These are phyloP conservation scores for Sphaerulina vaccinii DNA, from an alignment of 2,329 filamentous ascomycete species.

Conservation along the genomic window DNA sequence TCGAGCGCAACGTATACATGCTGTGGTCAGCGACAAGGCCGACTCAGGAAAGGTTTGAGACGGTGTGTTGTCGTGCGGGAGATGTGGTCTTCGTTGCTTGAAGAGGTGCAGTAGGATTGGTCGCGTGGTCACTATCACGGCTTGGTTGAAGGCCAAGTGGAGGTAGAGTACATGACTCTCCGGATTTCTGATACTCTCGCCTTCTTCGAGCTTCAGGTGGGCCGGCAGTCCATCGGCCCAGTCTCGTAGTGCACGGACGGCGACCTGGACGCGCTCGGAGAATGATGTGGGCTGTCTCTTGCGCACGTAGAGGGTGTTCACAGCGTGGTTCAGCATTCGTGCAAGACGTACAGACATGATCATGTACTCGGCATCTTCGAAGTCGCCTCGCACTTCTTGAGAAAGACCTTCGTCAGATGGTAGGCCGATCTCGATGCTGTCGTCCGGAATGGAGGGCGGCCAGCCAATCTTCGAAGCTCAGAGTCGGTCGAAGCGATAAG, in stretches of 20 bases:
- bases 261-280: slow-evolving; percentile 40
- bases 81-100: slow-evolving; percentile 14
- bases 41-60: slow-evolving; percentile 24
- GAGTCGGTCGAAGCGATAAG: slow-evolving; percentile 37
- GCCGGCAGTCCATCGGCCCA: slow-evolving; percentile 41
- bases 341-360: slow-evolving; percentile 44
- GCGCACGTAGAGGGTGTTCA: slow-evolving; percentile 34
- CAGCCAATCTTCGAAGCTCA: slow-evolving; percentile 39
- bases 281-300: slow-evolving; percentile 34
- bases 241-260: slow-evolving; percentile 39
- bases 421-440: slow-evolving; percentile 44
- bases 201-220: slow-evolving; percentile 36
- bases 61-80: background rate
- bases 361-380: slow-evolving; percentile 42
- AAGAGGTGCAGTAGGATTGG: slow-evolving; percentile 39
- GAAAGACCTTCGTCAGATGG: slow-evolving; percentile 41
- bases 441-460: slow-evolving; percentile 36
- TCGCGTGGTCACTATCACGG: slow-evolving; percentile 37
- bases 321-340: slow-evolving; percentile 31
- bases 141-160: slow-evolving; percentile 39
- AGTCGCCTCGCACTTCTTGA: slow-evolving; percentile 25
- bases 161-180: slow-evolving; percentile 36
- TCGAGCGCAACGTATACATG: slow-evolving; percentile 48
- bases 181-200: slow-evolving; percentile 21
- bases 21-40: slow-evolving; percentile 44